Evolutionary conservation across 1,284 basidiomycete genomes (phyloP).

Genomic region (Ceratobasidium sp.): DNA sequence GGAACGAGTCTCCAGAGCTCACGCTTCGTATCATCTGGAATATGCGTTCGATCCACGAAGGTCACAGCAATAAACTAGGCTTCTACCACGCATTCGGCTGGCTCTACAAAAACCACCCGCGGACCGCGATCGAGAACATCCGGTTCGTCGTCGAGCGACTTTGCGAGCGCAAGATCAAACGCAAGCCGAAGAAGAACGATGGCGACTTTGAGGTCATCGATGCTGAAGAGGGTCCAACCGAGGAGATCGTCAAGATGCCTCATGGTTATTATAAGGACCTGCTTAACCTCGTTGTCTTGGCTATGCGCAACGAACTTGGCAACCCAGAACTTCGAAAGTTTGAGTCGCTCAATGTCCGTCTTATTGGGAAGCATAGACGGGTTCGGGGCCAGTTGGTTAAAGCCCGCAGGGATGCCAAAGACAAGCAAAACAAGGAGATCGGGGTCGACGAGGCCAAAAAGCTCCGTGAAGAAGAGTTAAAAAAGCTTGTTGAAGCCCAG

Average conservation of each 20-base stretch:
- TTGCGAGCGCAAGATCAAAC: slow-evolving; percentile 50
- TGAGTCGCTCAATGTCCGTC: slow-evolving; percentile 46
- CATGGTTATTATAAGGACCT: slow-evolving; percentile 77
- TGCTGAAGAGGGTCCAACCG: slow-evolving; percentile 39
- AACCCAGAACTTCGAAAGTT: slow-evolving; percentile 46
- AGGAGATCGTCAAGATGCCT: slow-evolving; percentile 47
- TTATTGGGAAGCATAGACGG: too few species aligned
- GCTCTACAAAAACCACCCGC: slow-evolving; percentile 68
- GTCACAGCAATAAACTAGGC: slow-evolving; percentile 55
- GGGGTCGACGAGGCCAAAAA: slow-evolving; percentile 47
- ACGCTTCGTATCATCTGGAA: slow-evolving; percentile 70
- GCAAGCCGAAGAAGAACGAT: slow-evolving; percentile 43
- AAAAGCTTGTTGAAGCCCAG: slow-evolving; percentile 3
- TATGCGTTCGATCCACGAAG: slow-evolving; percentile 66
- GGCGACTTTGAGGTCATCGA: slow-evolving; percentile 38
- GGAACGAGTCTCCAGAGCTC: slow-evolving; percentile 59
- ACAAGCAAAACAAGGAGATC: slow-evolving; percentile 33
- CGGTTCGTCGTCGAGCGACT: slow-evolving; percentile 58
- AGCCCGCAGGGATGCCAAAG: slow-evolving; percentile 22
- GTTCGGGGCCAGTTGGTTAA: too few species aligned
- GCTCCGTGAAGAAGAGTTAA: slow-evolving; percentile 47
- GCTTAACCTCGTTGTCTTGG: slow-evolving; percentile 66
- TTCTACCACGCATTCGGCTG: slow-evolving; percentile 70
- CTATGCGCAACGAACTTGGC: slow-evolving; percentile 58
- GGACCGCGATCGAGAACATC: slow-evolving; percentile 67